Conservation (phyloP, 805 yeast species). For the Alloascoidea africana region DNA sequence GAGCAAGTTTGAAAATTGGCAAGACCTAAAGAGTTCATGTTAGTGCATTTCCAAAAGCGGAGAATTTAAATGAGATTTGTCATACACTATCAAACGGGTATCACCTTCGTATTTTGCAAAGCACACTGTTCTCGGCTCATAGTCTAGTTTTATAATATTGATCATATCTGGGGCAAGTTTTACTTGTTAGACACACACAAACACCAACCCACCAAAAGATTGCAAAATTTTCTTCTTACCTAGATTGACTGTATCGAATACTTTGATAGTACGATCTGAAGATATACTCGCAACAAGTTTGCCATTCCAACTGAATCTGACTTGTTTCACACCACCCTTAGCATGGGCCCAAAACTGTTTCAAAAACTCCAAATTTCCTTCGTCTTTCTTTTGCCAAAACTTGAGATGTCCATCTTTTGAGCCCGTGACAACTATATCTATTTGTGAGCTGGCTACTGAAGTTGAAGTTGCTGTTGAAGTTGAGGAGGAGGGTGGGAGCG, state of each 20-base stretch:
- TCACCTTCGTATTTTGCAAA: slow-evolving; percentile 9
- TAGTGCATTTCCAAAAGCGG: slow-evolving; percentile 7
- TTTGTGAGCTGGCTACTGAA: slow-evolving; percentile 4
- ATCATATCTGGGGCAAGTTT: slow-evolving; percentile 26
- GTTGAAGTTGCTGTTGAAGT: too few species aligned
- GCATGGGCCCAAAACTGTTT: slow-evolving; percentile 15
- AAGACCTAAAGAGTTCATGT: neutral
- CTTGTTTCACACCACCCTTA: slow-evolving; percentile 8
- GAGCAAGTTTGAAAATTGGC: neutral
- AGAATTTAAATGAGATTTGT: too few species aligned
- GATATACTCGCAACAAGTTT: slow-evolving; percentile 14
- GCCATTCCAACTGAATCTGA: slow-evolving; percentile 11
- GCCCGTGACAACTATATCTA: slow-evolving; percentile 15
- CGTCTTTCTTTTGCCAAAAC: slow-evolving; percentile 16
- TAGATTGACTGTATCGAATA: slow-evolving; percentile 20
- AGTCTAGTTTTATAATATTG: slow-evolving; percentile 15
- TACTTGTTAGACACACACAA: too few species aligned
- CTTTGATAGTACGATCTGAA: slow-evolving; percentile 11
- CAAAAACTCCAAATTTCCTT: slow-evolving; percentile 17
- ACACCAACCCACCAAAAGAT: too few species aligned
- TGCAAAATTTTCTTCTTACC: too few species aligned
- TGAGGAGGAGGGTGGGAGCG: neutral
- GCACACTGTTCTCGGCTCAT: slow-evolving; percentile 13
- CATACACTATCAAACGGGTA: slow-evolving; percentile 7
- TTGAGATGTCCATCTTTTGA: slow-evolving; percentile 20